These are phyloP conservation scores for Houttuynia cordata DNA, from an alignment of 164 flowering plant species.

Conservation along the genomic window DNA sequence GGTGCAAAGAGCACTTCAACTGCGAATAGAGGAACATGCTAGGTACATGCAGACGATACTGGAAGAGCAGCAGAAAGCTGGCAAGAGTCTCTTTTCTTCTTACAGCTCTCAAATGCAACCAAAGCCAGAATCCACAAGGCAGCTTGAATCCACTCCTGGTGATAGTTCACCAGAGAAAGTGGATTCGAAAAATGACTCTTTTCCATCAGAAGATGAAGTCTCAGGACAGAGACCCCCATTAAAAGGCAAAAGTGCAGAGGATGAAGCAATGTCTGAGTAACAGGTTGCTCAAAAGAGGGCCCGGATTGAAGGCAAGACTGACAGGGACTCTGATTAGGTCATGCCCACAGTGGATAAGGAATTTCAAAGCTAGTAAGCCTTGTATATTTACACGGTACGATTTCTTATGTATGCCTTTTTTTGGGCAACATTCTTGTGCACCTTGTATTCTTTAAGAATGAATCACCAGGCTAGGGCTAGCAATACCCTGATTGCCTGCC, in stretches of 20 bases:
- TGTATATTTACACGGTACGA: too few relatives aligned
- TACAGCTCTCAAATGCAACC: background rate
- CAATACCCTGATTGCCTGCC: too few relatives aligned
- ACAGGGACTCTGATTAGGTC: slow-evolving; percentile 8
- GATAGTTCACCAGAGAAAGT: slow-evolving; percentile 6
- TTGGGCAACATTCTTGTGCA: too few relatives aligned
- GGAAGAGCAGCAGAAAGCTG: slow-evolving; percentile 47
- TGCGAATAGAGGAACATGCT: slow-evolving; percentile 59
- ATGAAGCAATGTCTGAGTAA: slow-evolving; percentile 7
- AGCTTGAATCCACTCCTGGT: slow-evolving; percentile 13
- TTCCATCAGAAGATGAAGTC: slow-evolving; percentile 16
- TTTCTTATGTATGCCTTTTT: too few relatives aligned
- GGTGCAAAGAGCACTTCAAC: slow-evolving; percentile 48
- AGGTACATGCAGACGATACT: slow-evolving; percentile 44
- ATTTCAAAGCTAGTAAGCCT: background rate
- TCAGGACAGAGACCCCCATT: too few relatives aligned
- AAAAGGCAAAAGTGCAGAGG: too few relatives aligned
- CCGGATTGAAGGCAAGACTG: slow-evolving; percentile 15
- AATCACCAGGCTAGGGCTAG: too few relatives aligned
- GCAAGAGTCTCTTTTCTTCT: slow-evolving; percentile 16
- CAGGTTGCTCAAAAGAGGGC: slow-evolving; percentile 16
- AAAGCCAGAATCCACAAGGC: slow-evolving; percentile 11
- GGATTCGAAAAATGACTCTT: slow-evolving; percentile 22
- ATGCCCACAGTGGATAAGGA: slow-evolving; percentile 6
- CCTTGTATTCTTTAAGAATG: too few relatives aligned